phyloP scores from a whole-genome alignment of 257 asterid genomes.

The Osmanthus fragrans region DNA sequence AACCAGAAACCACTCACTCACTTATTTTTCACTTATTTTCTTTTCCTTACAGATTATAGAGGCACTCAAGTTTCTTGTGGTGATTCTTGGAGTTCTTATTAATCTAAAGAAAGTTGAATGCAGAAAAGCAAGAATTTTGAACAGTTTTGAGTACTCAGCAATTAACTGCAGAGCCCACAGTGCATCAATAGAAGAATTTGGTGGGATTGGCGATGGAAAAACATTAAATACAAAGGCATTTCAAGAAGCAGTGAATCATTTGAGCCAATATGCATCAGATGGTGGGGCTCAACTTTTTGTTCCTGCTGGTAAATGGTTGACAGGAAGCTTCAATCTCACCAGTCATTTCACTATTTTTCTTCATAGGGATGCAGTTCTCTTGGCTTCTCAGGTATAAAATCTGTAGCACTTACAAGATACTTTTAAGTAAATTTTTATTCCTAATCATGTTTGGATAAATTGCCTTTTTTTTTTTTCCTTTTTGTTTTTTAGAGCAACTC shows the following conservation, averaged over 20 bases:
- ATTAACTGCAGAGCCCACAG: constrained; percentile 74
- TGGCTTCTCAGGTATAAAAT: constrained; percentile 80
- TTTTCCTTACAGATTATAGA: constrained; percentile 28
- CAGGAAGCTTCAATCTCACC: constrained; percentile 85
- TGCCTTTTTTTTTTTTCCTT: no score
- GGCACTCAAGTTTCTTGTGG: constrained; percentile 18
- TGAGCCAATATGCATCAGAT: constrained; percentile 49
- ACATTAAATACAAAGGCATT: constrained; percentile 79
- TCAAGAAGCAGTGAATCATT: constrained; percentile 51
- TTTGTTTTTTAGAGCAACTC: no score
- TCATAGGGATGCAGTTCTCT: constrained; percentile 69
- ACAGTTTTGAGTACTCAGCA: constrained; percentile 58
- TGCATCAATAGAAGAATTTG: constrained; percentile 75
- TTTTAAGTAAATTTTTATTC: not conserved
- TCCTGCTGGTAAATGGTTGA: constrained; percentile 88
- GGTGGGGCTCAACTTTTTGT: constrained; percentile 81
- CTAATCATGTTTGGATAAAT: no score
- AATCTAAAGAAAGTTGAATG: constrained; percentile 37
- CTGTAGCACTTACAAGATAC: not conserved
- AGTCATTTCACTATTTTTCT: constrained; percentile 90
- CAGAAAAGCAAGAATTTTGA: constrained; percentile 33
- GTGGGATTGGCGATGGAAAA: constrained; percentile 84
- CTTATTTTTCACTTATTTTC: not conserved
- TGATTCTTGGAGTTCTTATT: constrained; percentile 27
- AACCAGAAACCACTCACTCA: not conserved